Percentiles rank a stretch among this genome's conserved stretches.
These are phyloP conservation scores for Aureobasidium uvarum DNA, from an alignment of 2,329 filamentous ascomycete species.

Conservation along the genomic window DNA sequence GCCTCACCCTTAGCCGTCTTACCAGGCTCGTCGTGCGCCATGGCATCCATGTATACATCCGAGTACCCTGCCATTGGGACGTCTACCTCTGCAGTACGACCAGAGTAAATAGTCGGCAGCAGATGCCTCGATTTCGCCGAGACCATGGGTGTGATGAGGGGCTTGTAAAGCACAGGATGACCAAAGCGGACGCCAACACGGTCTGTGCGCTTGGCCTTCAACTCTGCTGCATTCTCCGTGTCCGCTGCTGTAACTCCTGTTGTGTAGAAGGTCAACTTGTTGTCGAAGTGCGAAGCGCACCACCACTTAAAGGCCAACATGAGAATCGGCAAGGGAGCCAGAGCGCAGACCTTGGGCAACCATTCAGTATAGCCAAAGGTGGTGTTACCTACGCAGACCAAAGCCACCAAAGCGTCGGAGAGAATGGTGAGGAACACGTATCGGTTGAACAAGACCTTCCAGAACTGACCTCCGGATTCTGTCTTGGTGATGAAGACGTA, in stretches of 20 bases:
- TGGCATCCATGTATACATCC: slow-evolving; percentile 80
- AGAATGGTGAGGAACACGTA: slow-evolving; percentile 78
- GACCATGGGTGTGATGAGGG: slow-evolving; percentile 92
- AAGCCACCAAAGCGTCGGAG: slow-evolving; percentile 72
- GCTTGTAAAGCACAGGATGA: slow-evolving; percentile 85
- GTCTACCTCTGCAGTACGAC: slow-evolving; percentile 61
- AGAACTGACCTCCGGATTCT: slow-evolving; percentile 90
- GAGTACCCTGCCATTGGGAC: slow-evolving; percentile 70
- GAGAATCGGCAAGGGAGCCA: slow-evolving; percentile 70
- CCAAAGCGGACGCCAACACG: slow-evolving; percentile 77
- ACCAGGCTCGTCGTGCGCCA: slow-evolving; percentile 62
- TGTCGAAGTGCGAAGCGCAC: slow-evolving; percentile 73
- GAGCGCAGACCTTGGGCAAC: slow-evolving; percentile 64
- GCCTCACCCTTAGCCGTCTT: slow-evolving; percentile 52
- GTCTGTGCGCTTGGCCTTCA: slow-evolving; percentile 57
- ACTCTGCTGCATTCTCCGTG: slow-evolving; percentile 38
- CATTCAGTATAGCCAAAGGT: slow-evolving; percentile 46
- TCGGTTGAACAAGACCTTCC: slow-evolving; percentile 91
- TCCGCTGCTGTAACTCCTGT: slow-evolving; percentile 57
- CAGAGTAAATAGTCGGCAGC: slow-evolving; percentile 80
- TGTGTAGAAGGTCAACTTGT: slow-evolving; percentile 76
- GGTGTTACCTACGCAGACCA: slow-evolving; percentile 70
- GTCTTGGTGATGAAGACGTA: slow-evolving; percentile 95
- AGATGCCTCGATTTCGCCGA: slow-evolving; percentile 85
- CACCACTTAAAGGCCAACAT: slow-evolving; percentile 84